These are phyloP conservation scores for Dictyostelium intermedium DNA, from an alignment of 78 protist genomes.

Conservation along the genomic window DNA sequence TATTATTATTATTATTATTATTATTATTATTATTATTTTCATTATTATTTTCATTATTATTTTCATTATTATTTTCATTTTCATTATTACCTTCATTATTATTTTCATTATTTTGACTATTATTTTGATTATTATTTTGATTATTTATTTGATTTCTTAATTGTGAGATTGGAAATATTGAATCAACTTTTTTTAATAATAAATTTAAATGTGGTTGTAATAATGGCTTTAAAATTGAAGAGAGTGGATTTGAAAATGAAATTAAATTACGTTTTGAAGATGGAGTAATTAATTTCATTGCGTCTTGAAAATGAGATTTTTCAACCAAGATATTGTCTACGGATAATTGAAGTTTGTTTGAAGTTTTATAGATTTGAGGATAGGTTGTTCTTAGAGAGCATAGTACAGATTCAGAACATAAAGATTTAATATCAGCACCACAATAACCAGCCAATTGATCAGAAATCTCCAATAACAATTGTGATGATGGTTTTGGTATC, in stretches of 20 bases:
- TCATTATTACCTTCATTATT: background rate
- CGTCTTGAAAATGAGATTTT: constrained; percentile 41
- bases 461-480: constrained; percentile 22
- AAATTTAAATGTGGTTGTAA: constrained; percentile 1
- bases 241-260: constrained; percentile 35
- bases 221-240: constrained; percentile 10
- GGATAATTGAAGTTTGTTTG: constrained; percentile 50
- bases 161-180: constrained; percentile 17
- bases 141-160: background rate
- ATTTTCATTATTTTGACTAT: background rate
- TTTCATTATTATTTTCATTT: background rate
- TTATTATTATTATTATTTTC: background rate
- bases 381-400: constrained; percentile 77
- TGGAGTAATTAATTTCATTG: constrained; percentile 74
- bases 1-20: background rate
- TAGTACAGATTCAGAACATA: constrained; percentile 88
- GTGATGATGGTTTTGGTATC: constrained; percentile 47
- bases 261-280: constrained; percentile 23
- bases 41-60: background rate
- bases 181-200: background rate
- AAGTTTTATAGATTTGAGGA: constrained; percentile 88
- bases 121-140: background rate
- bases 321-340: constrained; percentile 41
- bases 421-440: constrained; percentile 92
- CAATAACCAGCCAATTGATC: constrained; percentile 81